Base-by-base conservation (phyloP, 2,329 filamentous ascomycete genomes). In the Cladosporium velox region DNA sequence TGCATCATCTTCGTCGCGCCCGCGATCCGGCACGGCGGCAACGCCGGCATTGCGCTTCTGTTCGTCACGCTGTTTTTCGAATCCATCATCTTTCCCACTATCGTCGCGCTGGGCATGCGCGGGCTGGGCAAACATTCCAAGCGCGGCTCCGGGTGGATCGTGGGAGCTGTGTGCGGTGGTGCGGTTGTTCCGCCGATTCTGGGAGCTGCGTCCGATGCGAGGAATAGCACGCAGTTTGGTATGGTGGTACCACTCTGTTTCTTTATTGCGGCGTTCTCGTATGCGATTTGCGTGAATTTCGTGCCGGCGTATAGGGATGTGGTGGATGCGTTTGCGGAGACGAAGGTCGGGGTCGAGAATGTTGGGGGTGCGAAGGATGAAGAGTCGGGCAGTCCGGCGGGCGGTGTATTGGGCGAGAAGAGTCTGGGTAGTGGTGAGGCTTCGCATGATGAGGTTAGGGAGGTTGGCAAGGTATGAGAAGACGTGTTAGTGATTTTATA, bases 81-180 rank as follows among this genome's bases (percentile, higher is more conserved):
- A 94, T 91, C 89, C 0, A 91, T 92, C 61, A 87, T 92, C 71
- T 96, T 91, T 83, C 92, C 93, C 0, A 88, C 93, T 1, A 88
- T 95, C 67, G 92, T 93, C 70, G 88, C 91, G 3, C 84, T 95
- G 14, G 91, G 90, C 3, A 88, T 96, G 67, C 87, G 91, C 26
- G 90, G 90, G 2, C 83, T 93, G 1, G 91, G 91, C 6, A 85
- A 88, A 21, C 89, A 94, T 79, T 91, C 89, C 41, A 93, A 93
- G 81, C 85, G 90, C 67, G 91, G 91, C 1, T 88, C 87, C 2
- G 90, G 90, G 1, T 90, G 87, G 76, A 88, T 96, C 69, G 85
- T 92, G 1, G 89, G 83, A 4, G 90, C 89, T 70, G 90, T 93
- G 0, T 82, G 85, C 18, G 91, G 91, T 15, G 91, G 91, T 66